Evolutionary conservation across 2,329 filamentous ascomycete genomes (phyloP).

Genomic region (Lasiodiplodia gonubiensis): DNA sequence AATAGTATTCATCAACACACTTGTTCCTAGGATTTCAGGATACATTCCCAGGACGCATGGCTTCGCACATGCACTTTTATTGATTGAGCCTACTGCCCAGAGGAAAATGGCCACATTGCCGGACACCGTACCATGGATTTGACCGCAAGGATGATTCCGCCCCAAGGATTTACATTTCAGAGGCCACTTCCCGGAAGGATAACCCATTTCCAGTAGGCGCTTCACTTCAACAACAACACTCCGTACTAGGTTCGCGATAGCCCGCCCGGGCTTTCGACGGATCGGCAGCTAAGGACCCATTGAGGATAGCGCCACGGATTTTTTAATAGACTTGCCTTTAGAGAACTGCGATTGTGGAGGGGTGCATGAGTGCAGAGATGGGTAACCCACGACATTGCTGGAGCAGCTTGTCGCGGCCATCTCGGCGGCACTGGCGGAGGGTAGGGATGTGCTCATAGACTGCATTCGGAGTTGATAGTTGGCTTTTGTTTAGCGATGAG

Average conservation of each 20-base stretch:
- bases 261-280: not conserved
- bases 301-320: conserved; percentile 3
- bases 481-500: conserved; percentile 7
- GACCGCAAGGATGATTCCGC: conserved; percentile 11
- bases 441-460: not conserved
- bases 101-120: conserved; percentile 24
- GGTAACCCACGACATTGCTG: conserved; percentile 19
- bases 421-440: conserved; percentile 17
- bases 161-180: conserved; percentile 15
- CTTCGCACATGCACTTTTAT: conserved; percentile 23
- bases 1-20: conserved; percentile 7
- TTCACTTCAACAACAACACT: not conserved
- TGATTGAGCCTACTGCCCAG: conserved; percentile 16
- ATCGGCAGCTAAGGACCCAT: not conserved
- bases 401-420: conserved; percentile 23
- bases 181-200: conserved; percentile 15
- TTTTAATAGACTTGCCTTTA: conserved; percentile 4
- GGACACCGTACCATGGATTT: conserved; percentile 20
- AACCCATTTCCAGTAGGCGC: conserved; percentile 19
- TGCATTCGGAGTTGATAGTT: not conserved
- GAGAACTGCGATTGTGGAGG: not conserved
- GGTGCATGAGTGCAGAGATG: conserved; percentile 8
- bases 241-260: not conserved
- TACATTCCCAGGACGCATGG: conserved; percentile 24
- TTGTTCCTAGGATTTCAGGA: conserved; percentile 21